These are phyloP conservation scores for Aureobasidium lini DNA, from an alignment of 2,329 filamentous ascomycete genomes.

Conservation along the genomic window DNA sequence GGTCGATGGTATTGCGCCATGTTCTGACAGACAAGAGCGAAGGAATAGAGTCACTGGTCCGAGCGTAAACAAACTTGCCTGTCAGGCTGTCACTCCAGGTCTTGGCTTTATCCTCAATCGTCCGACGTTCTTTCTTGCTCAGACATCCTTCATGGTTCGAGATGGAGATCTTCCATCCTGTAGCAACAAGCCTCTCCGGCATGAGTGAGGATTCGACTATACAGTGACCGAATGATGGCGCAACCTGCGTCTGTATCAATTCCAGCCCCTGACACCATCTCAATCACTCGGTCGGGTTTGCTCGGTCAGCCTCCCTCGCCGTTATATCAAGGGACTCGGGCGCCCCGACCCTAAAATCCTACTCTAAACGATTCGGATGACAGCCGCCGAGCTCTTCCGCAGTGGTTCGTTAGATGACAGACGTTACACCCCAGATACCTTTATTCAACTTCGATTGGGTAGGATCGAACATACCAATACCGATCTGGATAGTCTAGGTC, in stretches of 20 bases:
- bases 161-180: too few relatives aligned
- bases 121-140: too few relatives aligned
- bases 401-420: not conserved
- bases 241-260: not conserved
- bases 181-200: too few relatives aligned
- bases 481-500: not conserved
- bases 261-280: not conserved
- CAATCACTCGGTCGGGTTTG: not conserved
- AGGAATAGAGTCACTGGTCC: not conserved
- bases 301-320: not conserved
- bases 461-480: not conserved
- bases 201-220: too few relatives aligned
- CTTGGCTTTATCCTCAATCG: too few relatives aligned
- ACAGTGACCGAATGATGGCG: too few relatives aligned
- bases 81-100: too few relatives aligned
- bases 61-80: too few relatives aligned
- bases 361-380: not conserved
- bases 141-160: too few relatives aligned
- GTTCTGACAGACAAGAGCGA: not conserved
- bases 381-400: slow-evolving; percentile 6
- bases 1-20: not conserved
- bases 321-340: not conserved
- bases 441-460: not conserved
- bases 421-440: not conserved
- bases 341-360: not conserved